These are phyloP conservation scores for Fusarium subtropicale DNA, from an alignment of 2,329 filamentous ascomycete genomes.

Conservation along the genomic window DNA sequence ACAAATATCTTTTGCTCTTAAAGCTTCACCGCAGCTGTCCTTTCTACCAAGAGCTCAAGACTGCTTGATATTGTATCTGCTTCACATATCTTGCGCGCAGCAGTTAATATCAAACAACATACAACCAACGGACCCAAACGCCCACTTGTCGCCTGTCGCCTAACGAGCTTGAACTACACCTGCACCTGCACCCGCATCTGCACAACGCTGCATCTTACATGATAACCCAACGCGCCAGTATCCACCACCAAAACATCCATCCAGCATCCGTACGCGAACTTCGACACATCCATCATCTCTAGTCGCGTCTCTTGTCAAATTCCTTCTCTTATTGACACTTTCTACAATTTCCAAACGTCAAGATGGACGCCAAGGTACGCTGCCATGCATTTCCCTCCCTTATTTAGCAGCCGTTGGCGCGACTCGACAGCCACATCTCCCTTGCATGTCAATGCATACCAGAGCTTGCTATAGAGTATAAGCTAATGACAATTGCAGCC, in stretches of 20 bases:
- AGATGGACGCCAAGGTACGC: slow-evolving; percentile 54
- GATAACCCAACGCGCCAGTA: slow-evolving; percentile 35
- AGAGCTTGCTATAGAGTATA: slow-evolving; percentile 8
- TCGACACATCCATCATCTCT: slow-evolving; percentile 15
- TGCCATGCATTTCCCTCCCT: slow-evolving; percentile 25
- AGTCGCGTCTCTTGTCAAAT: slow-evolving; percentile 41
- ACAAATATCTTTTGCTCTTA: slow-evolving; percentile 26
- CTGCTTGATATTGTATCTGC: slow-evolving; percentile 1
- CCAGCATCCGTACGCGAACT: slow-evolving; percentile 27
- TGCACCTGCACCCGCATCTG: slow-evolving; percentile 16
- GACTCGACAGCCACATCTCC: slow-evolving; percentile 24
- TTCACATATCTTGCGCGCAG: slow-evolving; percentile 22
- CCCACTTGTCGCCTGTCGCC: slow-evolving; percentile 18
- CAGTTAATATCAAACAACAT: slow-evolving; percentile 15
- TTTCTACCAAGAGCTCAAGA: neutral
- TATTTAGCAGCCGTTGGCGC: neutral
- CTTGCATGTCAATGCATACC: slow-evolving; percentile 30
- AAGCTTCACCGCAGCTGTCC: slow-evolving; percentile 10
- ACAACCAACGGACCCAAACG: slow-evolving; percentile 4
- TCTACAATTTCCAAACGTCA: slow-evolving; percentile 34
- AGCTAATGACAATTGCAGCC: slow-evolving; percentile 50
- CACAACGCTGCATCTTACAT: slow-evolving; percentile 35
- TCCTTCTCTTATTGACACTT: slow-evolving; percentile 27
- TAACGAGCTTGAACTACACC: neutral
- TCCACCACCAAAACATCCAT: slow-evolving; percentile 27